Conservation (phyloP, 352 stramenopile genomes). For the Globisporangium emineosum region DNA sequence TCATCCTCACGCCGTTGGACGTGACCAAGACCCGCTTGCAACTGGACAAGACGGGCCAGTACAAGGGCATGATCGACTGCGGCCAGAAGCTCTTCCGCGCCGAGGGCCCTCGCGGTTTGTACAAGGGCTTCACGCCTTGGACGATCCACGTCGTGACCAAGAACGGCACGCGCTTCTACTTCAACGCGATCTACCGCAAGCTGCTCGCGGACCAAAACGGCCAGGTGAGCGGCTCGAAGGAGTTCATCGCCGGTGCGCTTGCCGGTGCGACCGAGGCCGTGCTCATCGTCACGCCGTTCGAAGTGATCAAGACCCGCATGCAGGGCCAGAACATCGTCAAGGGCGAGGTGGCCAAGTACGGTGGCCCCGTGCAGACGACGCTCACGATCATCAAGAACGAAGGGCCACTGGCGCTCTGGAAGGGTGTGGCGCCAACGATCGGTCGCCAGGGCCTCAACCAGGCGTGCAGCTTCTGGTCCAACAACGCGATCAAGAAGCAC, state of each 20-base stretch:
- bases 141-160: constrained; percentile 89
- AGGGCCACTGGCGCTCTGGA: constrained; percentile 93
- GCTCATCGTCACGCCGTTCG: constrained; percentile 96
- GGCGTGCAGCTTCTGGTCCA: constrained; percentile 97
- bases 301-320: constrained; percentile 98
- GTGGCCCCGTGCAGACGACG: constrained; percentile 89
- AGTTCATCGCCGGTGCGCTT: constrained; percentile 89
- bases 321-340: constrained; percentile 90
- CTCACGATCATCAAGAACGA: constrained; percentile 93
- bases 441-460: constrained; percentile 98
- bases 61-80: constrained; percentile 85
- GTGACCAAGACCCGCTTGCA: constrained; percentile 89
- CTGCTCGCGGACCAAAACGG: constrained; percentile 75
- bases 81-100: constrained; percentile 75
- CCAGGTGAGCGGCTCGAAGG: constrained; percentile 74
- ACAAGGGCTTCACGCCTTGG: constrained; percentile 88
- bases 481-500: constrained; percentile 92
- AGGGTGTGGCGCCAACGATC: constrained; percentile 94
- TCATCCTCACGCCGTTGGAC: constrained; percentile 85
- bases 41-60: constrained; percentile 83
- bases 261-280: constrained; percentile 95
- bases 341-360: constrained; percentile 83
- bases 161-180: constrained; percentile 90
- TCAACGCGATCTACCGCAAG: constrained; percentile 82
- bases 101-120: constrained; percentile 77